Conservation (phyloP, 306 rosid genomes). For the Pueraria montana region DNA sequence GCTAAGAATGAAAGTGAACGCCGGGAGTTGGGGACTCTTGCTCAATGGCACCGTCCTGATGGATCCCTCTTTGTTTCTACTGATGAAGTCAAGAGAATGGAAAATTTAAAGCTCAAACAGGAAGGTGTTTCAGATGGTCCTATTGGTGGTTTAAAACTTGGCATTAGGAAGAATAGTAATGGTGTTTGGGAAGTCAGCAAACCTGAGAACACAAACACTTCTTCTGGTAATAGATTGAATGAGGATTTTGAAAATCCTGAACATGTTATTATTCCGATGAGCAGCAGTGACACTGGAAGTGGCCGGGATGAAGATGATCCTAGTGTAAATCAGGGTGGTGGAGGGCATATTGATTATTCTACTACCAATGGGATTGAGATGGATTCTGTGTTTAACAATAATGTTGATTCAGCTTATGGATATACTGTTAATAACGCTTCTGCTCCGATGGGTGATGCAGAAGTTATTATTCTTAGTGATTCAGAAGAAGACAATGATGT, state of each 20-base stretch:
- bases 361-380: slow-evolving; percentile 79
- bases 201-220: slow-evolving; percentile 71
- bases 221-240: slow-evolving; percentile 67
- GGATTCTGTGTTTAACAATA: slow-evolving; percentile 68
- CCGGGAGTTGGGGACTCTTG: slow-evolving; percentile 77
- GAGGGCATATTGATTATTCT: slow-evolving; percentile 70
- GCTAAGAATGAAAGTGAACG: slow-evolving; percentile 83
- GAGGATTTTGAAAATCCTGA: slow-evolving; percentile 68
- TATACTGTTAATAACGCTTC: slow-evolving; percentile 59
- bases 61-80: slow-evolving; percentile 61
- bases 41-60: slow-evolving; percentile 86
- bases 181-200: slow-evolving; percentile 92
- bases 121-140: slow-evolving; percentile 87
- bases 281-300: slow-evolving; percentile 94
- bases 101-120: slow-evolving; percentile 76
- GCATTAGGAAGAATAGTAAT: slow-evolving; percentile 76
- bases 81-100: slow-evolving; percentile 60
- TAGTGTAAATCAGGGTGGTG: slow-evolving; percentile 89
- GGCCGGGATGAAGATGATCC: slow-evolving; percentile 92
- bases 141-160: slow-evolving; percentile 76
- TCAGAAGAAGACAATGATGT: slow-evolving; percentile 85
- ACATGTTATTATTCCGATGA: slow-evolving; percentile 87
- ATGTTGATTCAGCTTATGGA: slow-evolving; percentile 77
- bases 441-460: slow-evolving; percentile 66
- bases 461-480: slow-evolving; percentile 89